phyloP scores from a whole-genome alignment of 2,329 filamentous ascomycete species.

The Colletotrichum karsti region DNA sequence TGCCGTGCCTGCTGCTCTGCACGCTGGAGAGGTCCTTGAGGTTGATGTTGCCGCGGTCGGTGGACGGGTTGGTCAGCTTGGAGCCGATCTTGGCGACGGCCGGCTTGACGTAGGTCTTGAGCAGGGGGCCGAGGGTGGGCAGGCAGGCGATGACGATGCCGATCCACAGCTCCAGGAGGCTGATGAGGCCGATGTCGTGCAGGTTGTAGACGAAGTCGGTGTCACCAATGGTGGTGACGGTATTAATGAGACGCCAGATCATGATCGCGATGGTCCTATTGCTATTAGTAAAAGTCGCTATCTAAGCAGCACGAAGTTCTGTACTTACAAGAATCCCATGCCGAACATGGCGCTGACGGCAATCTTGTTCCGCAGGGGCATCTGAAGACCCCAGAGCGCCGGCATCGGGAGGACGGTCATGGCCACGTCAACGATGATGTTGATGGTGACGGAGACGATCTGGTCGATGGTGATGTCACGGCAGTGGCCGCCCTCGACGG shows the following conservation, averaged over 20 bases:
- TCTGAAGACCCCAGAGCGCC: conserved; percentile 51
- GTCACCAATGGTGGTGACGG: conserved; percentile 30
- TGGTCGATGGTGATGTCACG: conserved; percentile 37
- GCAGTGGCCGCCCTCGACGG: conserved; percentile 44
- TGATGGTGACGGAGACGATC: conserved; percentile 34
- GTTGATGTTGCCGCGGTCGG: conserved; percentile 4
- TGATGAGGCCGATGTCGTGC: conserved; percentile 44
- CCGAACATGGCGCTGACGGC: conserved; percentile 41
- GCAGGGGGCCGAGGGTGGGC: conserved; percentile 47
- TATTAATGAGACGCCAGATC: conserved; percentile 44
- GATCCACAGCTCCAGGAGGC: conserved; percentile 45
- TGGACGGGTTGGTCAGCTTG: conserved; percentile 22
- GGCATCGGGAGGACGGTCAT: conserved; percentile 50
- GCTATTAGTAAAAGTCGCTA: neutral
- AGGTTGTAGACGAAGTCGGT: conserved; percentile 32
- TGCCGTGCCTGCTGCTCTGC: neutral
- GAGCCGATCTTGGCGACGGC: conserved; percentile 27
- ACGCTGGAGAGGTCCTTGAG: conserved; percentile 7
- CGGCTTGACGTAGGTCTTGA: conserved; percentile 34
- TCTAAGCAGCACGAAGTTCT: no score
- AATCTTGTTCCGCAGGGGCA: conserved; percentile 46
- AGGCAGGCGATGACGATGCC: conserved; percentile 52
- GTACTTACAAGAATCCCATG: conserved; percentile 41
- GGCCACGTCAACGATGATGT: conserved; percentile 39
- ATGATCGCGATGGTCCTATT: conserved; percentile 46